phyloP scores from a whole-genome alignment of 768 basidiomycete genomes.

The Mrakia frigida region DNA sequence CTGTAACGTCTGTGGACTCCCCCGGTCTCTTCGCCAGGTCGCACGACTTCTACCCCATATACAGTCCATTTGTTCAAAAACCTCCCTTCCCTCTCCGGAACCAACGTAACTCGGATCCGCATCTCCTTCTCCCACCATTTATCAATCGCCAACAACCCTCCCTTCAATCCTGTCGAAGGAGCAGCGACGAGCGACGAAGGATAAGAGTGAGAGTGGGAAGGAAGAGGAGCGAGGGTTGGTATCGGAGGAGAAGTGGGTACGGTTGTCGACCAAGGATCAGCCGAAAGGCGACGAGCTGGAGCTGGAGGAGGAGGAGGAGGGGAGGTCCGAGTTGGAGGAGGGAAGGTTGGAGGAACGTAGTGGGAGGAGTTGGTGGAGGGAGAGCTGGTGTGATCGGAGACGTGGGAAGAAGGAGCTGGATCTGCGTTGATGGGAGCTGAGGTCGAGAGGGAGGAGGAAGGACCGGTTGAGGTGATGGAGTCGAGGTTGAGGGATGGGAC shows the following conservation, averaged over 20 bases:
- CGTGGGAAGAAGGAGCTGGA: no score
- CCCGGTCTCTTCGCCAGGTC: conserved; percentile 48
- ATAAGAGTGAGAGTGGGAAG: conserved; percentile 46
- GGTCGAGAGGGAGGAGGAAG: background rate
- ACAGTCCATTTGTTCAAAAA: conserved; percentile 80
- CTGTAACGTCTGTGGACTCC: conserved; percentile 82
- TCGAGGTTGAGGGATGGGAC: conserved; percentile 25
- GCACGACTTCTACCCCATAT: conserved; percentile 73
- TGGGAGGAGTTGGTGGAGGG: background rate
- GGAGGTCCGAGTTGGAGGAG: background rate
- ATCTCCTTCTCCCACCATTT: conserved; percentile 86
- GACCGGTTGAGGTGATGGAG: conserved; percentile 9
- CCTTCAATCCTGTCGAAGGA: conserved; percentile 49
- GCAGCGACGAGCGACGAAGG: conserved; percentile 74
- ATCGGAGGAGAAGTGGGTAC: background rate
- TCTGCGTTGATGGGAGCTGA: background rate
- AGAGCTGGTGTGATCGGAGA: background rate
- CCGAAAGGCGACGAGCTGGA: conserved; percentile 1
- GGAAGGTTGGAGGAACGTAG: background rate
- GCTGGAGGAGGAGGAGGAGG: background rate
- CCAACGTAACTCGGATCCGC: conserved; percentile 60
- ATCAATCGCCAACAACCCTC: conserved; percentile 56
- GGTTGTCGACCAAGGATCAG: conserved; percentile 20
- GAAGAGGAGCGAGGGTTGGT: background rate
- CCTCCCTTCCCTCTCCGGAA: conserved; percentile 77